These are phyloP conservation scores for Diaporthe australafricana DNA, from an alignment of 2,329 filamentous ascomycete genomes.

Conservation along the genomic window DNA sequence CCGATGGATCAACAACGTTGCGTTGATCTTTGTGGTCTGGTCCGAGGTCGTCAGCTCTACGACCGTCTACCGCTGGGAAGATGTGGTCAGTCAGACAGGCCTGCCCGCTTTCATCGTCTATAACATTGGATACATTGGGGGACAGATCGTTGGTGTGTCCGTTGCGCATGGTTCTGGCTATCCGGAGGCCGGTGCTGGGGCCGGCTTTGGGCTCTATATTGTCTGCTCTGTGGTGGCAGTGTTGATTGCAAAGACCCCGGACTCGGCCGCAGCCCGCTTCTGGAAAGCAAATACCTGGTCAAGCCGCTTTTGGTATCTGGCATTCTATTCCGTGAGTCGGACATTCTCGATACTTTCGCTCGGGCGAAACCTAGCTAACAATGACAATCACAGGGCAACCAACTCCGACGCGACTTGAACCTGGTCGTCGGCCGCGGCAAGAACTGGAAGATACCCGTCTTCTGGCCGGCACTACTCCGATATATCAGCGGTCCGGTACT, in stretches of 20 bases:
- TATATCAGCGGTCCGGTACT: constrained; percentile 62
- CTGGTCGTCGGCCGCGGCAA: constrained; percentile 62
- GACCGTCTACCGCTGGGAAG: constrained; percentile 63
- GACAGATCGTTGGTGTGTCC: constrained; percentile 61
- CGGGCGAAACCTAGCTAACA: neutral
- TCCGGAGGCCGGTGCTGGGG: constrained; percentile 54
- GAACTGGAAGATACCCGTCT: constrained; percentile 66
- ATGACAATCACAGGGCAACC: constrained; percentile 58
- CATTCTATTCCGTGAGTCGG: constrained; percentile 66
- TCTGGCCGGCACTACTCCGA: constrained; percentile 62
- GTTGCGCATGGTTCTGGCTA: constrained; percentile 9
- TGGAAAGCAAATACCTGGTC: constrained; percentile 53
- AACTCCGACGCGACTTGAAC: constrained; percentile 67
- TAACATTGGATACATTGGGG: constrained; percentile 65
- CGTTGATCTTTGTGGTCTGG: constrained; percentile 66
- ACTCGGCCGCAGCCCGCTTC: constrained; percentile 52
- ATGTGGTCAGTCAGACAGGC: constrained; percentile 58
- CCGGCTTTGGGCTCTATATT: constrained; percentile 65
- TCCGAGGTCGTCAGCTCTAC: constrained; percentile 63
- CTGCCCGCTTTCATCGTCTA: constrained; percentile 56
- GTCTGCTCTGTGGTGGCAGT: constrained; percentile 52
- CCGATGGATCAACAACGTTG: constrained; percentile 66
- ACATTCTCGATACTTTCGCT: neutral
- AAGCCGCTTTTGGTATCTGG: constrained; percentile 62
- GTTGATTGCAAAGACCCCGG: constrained; percentile 56